Evolutionary conservation across 192 early-diverging fungal species (phyloP).

Genomic region (Coemansia sp.): DNA sequence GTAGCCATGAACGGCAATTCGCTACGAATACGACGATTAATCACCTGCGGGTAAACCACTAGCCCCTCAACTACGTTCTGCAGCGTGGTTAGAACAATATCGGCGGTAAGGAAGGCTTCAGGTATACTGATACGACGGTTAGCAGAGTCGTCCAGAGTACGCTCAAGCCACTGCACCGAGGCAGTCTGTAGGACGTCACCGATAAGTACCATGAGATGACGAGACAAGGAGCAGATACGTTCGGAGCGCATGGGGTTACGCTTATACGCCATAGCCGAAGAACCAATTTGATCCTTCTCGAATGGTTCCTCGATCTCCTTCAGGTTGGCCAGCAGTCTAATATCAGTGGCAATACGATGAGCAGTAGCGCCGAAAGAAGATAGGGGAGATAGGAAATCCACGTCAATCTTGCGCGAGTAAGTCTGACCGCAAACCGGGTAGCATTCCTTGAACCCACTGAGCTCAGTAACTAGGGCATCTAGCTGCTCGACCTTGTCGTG

Average conservation of each 20-base stretch:
- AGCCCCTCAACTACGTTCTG: slow-evolving; percentile 98
- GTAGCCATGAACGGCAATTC: slow-evolving; percentile 99
- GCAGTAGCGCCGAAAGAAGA: slow-evolving; percentile 93
- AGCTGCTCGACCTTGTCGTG: slow-evolving; percentile 92
- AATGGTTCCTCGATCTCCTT: slow-evolving; percentile 99
- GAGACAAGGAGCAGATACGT: slow-evolving; percentile 92
- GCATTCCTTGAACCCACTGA: slow-evolving; percentile 80
- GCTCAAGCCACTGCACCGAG: slow-evolving; percentile 96
- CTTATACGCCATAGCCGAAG: slow-evolving; percentile 99
- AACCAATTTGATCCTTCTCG: slow-evolving; percentile 99
- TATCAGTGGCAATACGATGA: slow-evolving; percentile 97
- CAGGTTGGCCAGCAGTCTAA: slow-evolving; percentile 91
- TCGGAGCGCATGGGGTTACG: slow-evolving; percentile 99
- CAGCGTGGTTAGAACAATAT: slow-evolving; percentile 92
- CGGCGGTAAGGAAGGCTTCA: slow-evolving; percentile 95
- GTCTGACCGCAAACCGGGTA: slow-evolving; percentile 98
- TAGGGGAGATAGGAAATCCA: slow-evolving; percentile 85
- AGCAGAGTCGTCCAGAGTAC: slow-evolving; percentile 96
- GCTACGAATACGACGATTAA: slow-evolving; percentile 85
- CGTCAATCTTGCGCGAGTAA: slow-evolving; percentile 97
- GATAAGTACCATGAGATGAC: slow-evolving; percentile 92
- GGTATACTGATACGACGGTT: slow-evolving; percentile 95
- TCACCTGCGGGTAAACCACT: slow-evolving; percentile 97
- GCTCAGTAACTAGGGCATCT: slow-evolving; percentile 87
- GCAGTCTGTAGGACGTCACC: slow-evolving; percentile 88